Conservation (phyloP, 2,329 filamentous ascomycete species). For the Alternaria panax region DNA sequence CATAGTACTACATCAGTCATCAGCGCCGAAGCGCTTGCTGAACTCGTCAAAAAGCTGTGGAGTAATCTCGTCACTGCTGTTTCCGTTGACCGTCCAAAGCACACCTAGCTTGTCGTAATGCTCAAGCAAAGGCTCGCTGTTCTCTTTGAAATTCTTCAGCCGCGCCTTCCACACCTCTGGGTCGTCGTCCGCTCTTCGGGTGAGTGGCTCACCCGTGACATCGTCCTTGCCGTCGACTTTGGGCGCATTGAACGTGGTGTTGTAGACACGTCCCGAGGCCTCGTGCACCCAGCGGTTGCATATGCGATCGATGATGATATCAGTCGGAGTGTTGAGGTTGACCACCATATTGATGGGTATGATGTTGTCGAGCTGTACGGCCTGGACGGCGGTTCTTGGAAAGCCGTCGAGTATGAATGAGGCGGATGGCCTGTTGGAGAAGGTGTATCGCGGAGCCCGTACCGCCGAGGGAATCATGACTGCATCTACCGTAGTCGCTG, state of each 20-base stretch:
- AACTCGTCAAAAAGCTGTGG: slow-evolving; percentile 89
- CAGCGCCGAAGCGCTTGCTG: slow-evolving; percentile 71
- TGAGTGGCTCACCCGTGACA: slow-evolving; percentile 84
- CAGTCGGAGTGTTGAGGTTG: slow-evolving; percentile 82
- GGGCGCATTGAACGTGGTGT: slow-evolving; percentile 89
- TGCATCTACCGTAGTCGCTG: slow-evolving; percentile 49
- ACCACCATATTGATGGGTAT: slow-evolving; percentile 96
- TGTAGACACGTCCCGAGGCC: slow-evolving; percentile 91
- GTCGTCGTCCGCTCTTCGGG: slow-evolving; percentile 84
- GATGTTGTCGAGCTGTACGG: slow-evolving; percentile 75
- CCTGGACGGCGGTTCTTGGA: slow-evolving; percentile 85
- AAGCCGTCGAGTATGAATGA: slow-evolving; percentile 98
- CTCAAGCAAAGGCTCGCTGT: slow-evolving; percentile 81
- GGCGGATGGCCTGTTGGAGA: slow-evolving; percentile 73
- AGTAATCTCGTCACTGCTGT: slow-evolving; percentile 93
- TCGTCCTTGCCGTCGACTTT: slow-evolving; percentile 84
- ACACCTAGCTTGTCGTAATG: slow-evolving; percentile 87
- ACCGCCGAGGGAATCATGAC: slow-evolving; percentile 53
- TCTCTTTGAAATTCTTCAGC: slow-evolving; percentile 85
- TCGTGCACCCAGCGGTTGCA: slow-evolving; percentile 93
- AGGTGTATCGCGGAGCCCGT: slow-evolving; percentile 51
- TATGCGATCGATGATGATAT: slow-evolving; percentile 88
- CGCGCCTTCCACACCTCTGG: slow-evolving; percentile 84
- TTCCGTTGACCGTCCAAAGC: slow-evolving; percentile 84
- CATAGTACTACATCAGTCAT: slow-evolving; percentile 24